phyloP scores from a whole-genome alignment of 2,329 filamentous ascomycete genomes.

The Dothideomycetes sp. region DNA sequence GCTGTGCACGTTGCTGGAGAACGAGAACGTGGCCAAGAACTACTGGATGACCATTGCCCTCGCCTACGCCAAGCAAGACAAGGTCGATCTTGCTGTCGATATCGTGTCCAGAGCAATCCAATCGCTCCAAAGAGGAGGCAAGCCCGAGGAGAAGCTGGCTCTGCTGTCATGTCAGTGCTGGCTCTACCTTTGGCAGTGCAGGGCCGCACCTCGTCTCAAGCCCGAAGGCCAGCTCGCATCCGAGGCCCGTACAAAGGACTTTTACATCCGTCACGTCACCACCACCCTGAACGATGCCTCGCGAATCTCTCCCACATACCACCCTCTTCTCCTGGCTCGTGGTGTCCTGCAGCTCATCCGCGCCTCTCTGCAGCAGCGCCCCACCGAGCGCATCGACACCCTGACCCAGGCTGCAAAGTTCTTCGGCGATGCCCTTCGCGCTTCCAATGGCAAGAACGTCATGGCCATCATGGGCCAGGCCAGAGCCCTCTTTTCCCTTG shows the following conservation, averaged over 20 bases:
- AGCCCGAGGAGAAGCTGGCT: conserved; percentile 72
- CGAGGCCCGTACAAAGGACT: conserved; percentile 82
- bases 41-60: conserved; percentile 98
- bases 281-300: conserved; percentile 90
- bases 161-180: conserved; percentile 79
- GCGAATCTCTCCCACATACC: conserved; percentile 82
- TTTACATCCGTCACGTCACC: conserved; percentile 84
- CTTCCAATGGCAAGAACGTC: conserved; percentile 78
- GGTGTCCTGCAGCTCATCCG: conserved; percentile 81
- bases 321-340: conserved; percentile 80
- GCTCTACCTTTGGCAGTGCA: conserved; percentile 83
- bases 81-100: conserved; percentile 71
- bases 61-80: conserved; percentile 91
- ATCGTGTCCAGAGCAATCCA: conserved; percentile 62
- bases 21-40: conserved; percentile 78
- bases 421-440: conserved; percentile 85
- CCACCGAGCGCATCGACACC: conserved; percentile 62
- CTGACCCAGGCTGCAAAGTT: conserved; percentile 79
- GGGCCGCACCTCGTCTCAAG: conserved; percentile 60
- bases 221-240: conserved; percentile 43
- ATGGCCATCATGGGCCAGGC: conserved; percentile 86
- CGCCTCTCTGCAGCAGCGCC: conserved; percentile 70
- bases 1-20: conserved; percentile 88
- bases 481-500: conserved; percentile 73
- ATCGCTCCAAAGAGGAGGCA: conserved; percentile 50